A percentile compares a stretch with the other conserved stretches of the same genome.
These are phyloP conservation scores for Fusarium sterilihyphosum DNA, from an alignment of 2,329 filamentous ascomycete genomes.

Conservation along the genomic window DNA sequence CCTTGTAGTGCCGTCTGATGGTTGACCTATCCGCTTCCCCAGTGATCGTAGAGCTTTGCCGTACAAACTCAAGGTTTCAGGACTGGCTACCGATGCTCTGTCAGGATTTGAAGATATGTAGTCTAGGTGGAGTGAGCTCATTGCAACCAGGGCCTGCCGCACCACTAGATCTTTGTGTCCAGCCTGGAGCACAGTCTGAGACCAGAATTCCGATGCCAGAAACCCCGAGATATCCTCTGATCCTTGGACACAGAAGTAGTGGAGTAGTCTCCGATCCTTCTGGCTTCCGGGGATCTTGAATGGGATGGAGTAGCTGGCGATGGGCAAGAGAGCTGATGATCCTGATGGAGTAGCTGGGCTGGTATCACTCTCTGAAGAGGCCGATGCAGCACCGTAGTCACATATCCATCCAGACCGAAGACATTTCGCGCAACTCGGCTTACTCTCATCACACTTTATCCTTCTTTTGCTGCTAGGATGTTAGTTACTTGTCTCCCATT, in stretches of 20 bases:
- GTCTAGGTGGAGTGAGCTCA: conserved; percentile 15
- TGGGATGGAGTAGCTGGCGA: conserved; percentile 1
- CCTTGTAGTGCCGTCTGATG: neutral
- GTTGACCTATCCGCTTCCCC: neutral
- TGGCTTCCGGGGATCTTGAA: conserved; percentile 15
- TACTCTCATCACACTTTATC: conserved; percentile 12
- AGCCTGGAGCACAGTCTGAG: neutral
- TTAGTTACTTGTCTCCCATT: neutral
- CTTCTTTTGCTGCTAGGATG: neutral
- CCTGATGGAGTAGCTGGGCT: rapidly evolving
- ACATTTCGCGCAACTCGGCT: neutral
- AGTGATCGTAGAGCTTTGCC: neutral
- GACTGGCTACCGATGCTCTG: neutral
- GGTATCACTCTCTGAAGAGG: too few species aligned
- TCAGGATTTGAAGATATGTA: neutral
- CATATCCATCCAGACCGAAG: conserved; percentile 5
- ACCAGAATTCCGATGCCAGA: conserved; percentile 7
- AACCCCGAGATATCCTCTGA: conserved; percentile 5
- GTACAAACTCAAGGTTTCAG: neutral
- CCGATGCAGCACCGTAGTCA: neutral
- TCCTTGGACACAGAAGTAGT: conserved; percentile 20
- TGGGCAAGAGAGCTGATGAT: neutral
- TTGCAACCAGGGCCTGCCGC: conserved; percentile 8
- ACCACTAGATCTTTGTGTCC: conserved; percentile 3
- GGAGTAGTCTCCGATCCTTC: neutral